Conservation (phyloP, 257 asterid genomes). For the Fraxinus anomala region DNA sequence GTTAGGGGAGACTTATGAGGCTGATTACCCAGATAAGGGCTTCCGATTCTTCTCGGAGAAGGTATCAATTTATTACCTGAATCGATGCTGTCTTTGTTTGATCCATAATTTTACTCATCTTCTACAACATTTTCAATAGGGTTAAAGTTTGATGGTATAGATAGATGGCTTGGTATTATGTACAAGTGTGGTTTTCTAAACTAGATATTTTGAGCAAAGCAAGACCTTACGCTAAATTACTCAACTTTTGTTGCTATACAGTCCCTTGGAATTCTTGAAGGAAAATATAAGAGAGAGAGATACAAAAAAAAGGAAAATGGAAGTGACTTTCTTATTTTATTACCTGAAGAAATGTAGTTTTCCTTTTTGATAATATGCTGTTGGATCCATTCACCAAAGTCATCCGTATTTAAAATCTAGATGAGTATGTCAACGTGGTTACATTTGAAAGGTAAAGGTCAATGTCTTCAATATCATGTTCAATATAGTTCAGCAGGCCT, state of each 20-base stretch:
- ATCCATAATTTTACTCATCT: background rate
- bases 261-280: background rate
- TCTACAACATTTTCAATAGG: background rate
- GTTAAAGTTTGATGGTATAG: background rate
- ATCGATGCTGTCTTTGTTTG: conserved; percentile 11
- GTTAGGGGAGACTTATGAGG: conserved; percentile 97
- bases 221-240: background rate
- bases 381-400: background rate
- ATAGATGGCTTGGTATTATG: background rate
- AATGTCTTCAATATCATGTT: background rate
- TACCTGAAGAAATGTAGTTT: background rate
- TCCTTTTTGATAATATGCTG: no score
- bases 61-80: conserved; percentile 44
- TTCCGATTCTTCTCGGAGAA: conserved; percentile 86
- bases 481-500: background rate
- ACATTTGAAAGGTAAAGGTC: background rate
- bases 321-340: background rate
- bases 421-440: background rate
- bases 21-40: conserved; percentile 93
- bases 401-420: background rate
- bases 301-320: no score
- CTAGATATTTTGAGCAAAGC: background rate
- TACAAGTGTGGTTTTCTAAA: background rate
- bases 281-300: no score
- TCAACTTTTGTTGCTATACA: conserved; percentile 11